Evolutionary conservation across 768 basidiomycete species (phyloP).

Genomic region (Vararia minispora): DNA sequence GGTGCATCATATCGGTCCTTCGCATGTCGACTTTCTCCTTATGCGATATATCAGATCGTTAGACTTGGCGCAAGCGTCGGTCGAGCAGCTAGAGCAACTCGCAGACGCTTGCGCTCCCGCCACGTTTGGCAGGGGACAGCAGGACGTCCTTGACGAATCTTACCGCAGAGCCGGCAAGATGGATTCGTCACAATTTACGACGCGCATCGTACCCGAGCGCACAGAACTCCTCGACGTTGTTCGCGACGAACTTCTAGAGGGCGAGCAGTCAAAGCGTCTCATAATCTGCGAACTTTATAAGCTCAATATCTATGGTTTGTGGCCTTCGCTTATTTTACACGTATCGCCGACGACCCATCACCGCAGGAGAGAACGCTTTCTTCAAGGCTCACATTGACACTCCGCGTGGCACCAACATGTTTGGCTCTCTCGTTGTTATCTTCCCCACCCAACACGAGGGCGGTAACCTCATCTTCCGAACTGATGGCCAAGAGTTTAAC

Average conservation of each 20-base stretch:
- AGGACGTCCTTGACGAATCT: constrained; percentile 1
- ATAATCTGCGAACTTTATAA: constrained; percentile 2
- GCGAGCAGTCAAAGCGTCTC: not conserved
- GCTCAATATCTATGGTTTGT: constrained; percentile 5
- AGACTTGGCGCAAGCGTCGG: not conserved
- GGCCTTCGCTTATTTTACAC: not conserved
- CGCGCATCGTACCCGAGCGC: constrained; percentile 1
- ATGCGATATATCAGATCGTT: no score
- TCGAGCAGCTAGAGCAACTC: not conserved
- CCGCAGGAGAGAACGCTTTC: constrained; percentile 18
- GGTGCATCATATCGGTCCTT: no score
- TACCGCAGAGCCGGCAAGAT: constrained; percentile 5
- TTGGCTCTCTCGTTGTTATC: constrained; percentile 13
- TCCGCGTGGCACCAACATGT: constrained; percentile 32
- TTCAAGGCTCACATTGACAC: constrained; percentile 37
- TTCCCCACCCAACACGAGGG: constrained; percentile 12
- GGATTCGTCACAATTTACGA: not conserved
- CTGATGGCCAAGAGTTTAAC: constrained; percentile 17
- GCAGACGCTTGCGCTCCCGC: not conserved
- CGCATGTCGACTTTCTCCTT: no score
- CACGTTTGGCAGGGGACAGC: not conserved
- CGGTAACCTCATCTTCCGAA: constrained; percentile 27
- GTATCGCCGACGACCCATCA: not conserved
- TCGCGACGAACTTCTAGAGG: constrained; percentile 2
- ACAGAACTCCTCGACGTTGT: constrained; percentile 3